Evolutionary conservation across 2,329 filamentous ascomycete genomes (phyloP), one percentile per base, ranked within the genome.

Genomic region (Talaromyces sp.): DNA sequence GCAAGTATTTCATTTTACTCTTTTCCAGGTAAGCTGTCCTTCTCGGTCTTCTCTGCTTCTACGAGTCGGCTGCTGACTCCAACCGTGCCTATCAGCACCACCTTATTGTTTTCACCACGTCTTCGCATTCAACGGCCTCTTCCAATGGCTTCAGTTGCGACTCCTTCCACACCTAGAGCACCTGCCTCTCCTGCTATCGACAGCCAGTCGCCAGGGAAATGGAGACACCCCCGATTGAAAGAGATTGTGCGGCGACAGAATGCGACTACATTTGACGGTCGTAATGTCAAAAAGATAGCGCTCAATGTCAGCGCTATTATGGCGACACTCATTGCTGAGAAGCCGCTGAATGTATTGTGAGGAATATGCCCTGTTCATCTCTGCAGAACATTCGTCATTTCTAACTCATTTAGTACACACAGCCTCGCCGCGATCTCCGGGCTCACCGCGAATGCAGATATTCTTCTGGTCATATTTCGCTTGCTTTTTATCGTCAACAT

Each of bases 221-320:
- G 94, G 93, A 84, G 86, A 68, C 94, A 99, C 72, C 94, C 94
- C 35, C 86, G 88, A 62, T 81, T 97, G 63, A 83, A 91, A 67
- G 93, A 97, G 75, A 95, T 99, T 70, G 85, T 89, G 15, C 83
- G 83, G 62, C 86, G 94, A 53, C 89, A 91, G 69, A 87, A 89
- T 71, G 87, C 86, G 19, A 85, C 86, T 13, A 89, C 81, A 50
- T 96, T 97, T 71, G 85, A 86, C 57, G 86, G 92, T 65, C 84
- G 83, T 70, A 93, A 96, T 63, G 75, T 94, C 51, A 82, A 80
- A 61, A 83, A 80, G 55, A 84, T 96, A 53, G 69, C 84, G 31
- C 84, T 86, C 74, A 96, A 95, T 71, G 71, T 81, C 1, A 75
- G 72, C 9, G 78, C 85, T 37, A 69, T 89, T 39, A 40, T 82